phyloP scores from a whole-genome alignment of 139 green algal genomes.

The Choricystis sp. region DNA sequence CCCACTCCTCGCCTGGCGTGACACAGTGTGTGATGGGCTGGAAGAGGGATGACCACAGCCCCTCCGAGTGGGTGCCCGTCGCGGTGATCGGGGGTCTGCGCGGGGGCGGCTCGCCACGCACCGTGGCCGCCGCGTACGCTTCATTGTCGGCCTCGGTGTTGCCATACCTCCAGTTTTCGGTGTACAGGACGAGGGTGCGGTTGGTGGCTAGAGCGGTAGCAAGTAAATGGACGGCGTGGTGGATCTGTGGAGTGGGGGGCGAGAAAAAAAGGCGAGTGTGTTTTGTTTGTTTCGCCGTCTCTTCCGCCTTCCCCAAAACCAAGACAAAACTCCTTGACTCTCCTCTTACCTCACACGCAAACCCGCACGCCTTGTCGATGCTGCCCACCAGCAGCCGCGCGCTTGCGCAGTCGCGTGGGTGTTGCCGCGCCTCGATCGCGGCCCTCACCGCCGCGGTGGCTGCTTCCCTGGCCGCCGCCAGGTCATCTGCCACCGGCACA shows the following conservation, averaged over 20 bases:
- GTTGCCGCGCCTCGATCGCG: neutral
- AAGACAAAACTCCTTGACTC: too few species aligned
- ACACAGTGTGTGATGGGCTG: neutral
- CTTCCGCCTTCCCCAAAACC: too few species aligned
- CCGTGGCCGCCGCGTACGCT: too few species aligned
- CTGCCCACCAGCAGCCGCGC: neutral
- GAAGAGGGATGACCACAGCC: neutral
- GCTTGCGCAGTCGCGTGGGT: neutral
- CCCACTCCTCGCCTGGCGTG: too few species aligned
- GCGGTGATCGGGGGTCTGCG: neutral
- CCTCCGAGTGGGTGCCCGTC: too few species aligned
- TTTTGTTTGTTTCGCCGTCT: too few species aligned
- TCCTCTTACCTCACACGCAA: neutral
- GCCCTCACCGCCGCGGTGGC: neutral
- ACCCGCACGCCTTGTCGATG: neutral
- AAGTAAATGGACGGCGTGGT: neutral
- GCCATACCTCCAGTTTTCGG: neutral
- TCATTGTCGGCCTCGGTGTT: neutral
- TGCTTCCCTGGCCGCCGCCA: too few species aligned
- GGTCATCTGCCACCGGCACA: too few species aligned
- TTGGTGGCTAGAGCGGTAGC: neutral
- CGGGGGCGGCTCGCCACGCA: neutral
- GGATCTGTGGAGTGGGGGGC: too few species aligned
- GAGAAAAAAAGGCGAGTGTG: too few species aligned
- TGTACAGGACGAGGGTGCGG: neutral